These are phyloP conservation scores for Scleroderma citrinum DNA, from an alignment of 768 basidiomycete genomes.

Conservation along the genomic window DNA sequence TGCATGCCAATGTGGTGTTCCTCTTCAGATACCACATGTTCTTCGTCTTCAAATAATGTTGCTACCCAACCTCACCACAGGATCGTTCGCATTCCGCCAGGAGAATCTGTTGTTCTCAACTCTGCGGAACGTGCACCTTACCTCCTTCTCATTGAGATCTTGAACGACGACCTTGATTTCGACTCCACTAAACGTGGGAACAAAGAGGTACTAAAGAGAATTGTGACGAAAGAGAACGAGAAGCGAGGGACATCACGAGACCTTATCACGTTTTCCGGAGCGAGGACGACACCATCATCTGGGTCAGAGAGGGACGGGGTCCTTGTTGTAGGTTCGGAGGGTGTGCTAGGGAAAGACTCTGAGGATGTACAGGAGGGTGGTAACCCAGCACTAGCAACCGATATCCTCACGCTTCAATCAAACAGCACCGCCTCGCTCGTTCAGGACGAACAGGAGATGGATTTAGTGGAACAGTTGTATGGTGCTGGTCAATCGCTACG, in stretches of 20 bases:
- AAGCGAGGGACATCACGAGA: conserved; percentile 53
- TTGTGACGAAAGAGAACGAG: conserved; percentile 61
- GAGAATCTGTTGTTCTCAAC: conserved; percentile 96
- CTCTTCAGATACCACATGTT: conserved; percentile 54
- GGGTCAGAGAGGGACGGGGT: conserved; percentile 7
- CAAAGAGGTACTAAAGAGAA: conserved; percentile 77
- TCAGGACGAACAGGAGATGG: conserved; percentile 80
- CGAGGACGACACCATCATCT: conserved; percentile 9
- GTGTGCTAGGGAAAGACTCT: conserved; percentile 25
- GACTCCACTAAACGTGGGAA: conserved; percentile 80
- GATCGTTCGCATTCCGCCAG: conserved; percentile 94
- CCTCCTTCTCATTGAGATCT: conserved; percentile 85
- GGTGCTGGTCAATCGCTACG: conserved; percentile 71
- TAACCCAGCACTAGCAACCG: conserved; percentile 8
- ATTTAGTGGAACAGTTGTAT: conserved; percentile 94
- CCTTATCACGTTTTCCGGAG: conserved; percentile 39
- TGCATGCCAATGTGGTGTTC: conserved; percentile 88
- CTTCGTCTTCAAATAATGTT: conserved; percentile 25
- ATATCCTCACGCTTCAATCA: conserved; percentile 15
- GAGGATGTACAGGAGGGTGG: conserved; percentile 19
- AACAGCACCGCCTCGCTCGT: conserved; percentile 14
- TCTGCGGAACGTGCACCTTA: conserved; percentile 96
- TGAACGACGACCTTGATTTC: conserved; percentile 88
- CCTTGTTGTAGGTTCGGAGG: conserved; percentile 27
- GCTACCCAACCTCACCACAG: conserved; percentile 74